Evolutionary conservation across 2,329 filamentous ascomycete species (phyloP), one percentile per base, ranked within the genome.

Genomic region (Tolypocladium guangdongense): DNA sequence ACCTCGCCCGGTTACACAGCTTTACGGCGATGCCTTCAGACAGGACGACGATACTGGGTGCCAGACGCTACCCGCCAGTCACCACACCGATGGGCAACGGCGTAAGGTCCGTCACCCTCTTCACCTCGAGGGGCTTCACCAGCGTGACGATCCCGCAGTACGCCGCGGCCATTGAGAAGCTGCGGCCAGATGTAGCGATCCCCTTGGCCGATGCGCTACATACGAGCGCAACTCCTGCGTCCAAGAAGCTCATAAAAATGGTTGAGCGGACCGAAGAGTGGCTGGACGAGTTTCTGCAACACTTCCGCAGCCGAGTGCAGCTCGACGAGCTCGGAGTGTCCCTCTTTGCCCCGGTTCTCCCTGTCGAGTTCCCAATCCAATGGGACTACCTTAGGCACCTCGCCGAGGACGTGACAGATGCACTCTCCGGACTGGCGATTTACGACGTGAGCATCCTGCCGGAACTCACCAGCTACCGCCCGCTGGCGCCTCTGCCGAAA

Each of bases 91-190:
- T 83, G 58, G 81, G 81, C 22, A 90, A 93, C 66, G 84, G 83
- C 10, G 80, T 85, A 57, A 80, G 80, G 39, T 79, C 83, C 48
- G 76, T 97, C 43, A 83, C 87, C 20, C 78, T 97, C 49, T 84
- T 88, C 65, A 96, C 93, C 2, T 92, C 90, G 0, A 88, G 90
- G 1, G 93, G 93, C 33, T 96, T 95, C 70, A 80, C 82, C 56
- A 77, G 80, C 54, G 73, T 97, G 36, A 78, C 80, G 35, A 81
- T 83, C 0, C 75, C 81, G 7, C 81, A 87, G 52, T 97, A 93
- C 70, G 74, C 78, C 36, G 73, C 81, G 7, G 83, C 83, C 20
- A 75, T 87, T 35, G 70, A 78, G 55, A 76, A 73, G n/a, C 71
- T 96, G 37, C 76, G 77, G 51, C 89, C 92, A 1, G 92, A 99